phyloP scores from a whole-genome alignment of 1,284 basidiomycete genomes.

The Calocybe gambosa region DNA sequence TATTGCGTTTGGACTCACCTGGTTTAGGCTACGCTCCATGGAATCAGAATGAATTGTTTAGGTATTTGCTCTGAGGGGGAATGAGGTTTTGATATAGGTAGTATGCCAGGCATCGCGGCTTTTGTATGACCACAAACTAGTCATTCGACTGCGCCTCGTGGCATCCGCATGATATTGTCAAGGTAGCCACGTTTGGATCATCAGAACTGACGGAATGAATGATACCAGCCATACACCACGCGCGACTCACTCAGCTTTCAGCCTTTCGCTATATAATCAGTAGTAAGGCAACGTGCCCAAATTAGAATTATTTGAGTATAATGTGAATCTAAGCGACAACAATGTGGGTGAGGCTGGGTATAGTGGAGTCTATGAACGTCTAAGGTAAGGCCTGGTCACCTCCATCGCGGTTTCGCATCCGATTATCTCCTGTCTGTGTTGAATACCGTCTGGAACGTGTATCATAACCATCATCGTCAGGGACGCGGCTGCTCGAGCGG shows the following conservation, averaged over 20 bases:
- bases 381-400: background rate
- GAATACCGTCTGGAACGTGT: background rate
- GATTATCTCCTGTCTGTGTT: background rate
- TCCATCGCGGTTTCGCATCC: background rate
- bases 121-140: background rate
- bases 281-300: background rate
- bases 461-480: slow-evolving; percentile 8
- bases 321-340: background rate
- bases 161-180: slow-evolving; percentile 7
- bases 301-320: background rate
- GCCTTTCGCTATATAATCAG: no score
- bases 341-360: background rate
- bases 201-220: background rate
- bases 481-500: slow-evolving; percentile 2
- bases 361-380: background rate
- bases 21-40: slow-evolving; percentile 4
- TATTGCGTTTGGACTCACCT: background rate
- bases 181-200: slow-evolving; percentile 9
- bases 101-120: background rate
- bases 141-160: slow-evolving; percentile 9
- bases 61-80: background rate
- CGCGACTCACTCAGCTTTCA: no score
- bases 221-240: no score
- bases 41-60: background rate
- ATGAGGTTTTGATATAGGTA: background rate